Percentiles rank a stretch among this genome's conserved stretches.
Evolutionary conservation across 345 rosid genomes (phyloP).

Genomic region (Aquilaria sinensis): DNA sequence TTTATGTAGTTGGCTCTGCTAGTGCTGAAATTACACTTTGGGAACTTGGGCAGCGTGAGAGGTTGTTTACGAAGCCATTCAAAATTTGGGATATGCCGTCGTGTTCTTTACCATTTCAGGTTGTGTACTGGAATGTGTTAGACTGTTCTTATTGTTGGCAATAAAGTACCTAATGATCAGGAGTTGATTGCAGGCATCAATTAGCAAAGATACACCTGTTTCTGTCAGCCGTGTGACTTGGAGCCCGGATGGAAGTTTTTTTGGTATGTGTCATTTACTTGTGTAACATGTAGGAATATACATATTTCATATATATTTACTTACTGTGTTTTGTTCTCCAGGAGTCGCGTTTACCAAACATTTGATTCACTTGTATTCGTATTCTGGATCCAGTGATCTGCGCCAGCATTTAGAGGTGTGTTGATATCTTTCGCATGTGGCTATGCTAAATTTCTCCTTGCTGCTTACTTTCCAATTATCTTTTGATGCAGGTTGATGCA

Average conservation of each 20-base stretch:
- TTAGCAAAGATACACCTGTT: conserved; percentile 31
- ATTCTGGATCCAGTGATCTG: conserved; percentile 45
- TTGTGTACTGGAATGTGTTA: conserved; percentile 13
- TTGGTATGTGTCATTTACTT: conserved; percentile 33
- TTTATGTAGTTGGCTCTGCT: conserved; percentile 67
- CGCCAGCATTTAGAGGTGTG: conserved; percentile 58
- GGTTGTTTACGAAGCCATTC: conserved; percentile 68
- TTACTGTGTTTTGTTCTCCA: conserved; percentile 31
- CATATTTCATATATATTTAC: conserved; percentile 5
- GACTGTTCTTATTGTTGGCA: not conserved
- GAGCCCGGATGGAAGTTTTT: conserved; percentile 61
- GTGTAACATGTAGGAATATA: not conserved
- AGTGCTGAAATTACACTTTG: conserved; percentile 80
- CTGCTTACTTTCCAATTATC: conserved; percentile 11
- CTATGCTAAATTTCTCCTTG: conserved; percentile 8
- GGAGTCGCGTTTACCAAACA: conserved; percentile 74
- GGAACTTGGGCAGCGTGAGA: conserved; percentile 60
- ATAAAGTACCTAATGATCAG: conserved; percentile 10
- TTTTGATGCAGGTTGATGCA: conserved; percentile 63
- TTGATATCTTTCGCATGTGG: conserved; percentile 7
- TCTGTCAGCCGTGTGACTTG: conserved; percentile 62
- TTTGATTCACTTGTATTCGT: conserved; percentile 60
- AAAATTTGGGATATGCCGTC: conserved; percentile 59
- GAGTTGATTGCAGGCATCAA: conserved; percentile 31
- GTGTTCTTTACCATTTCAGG: conserved; percentile 64